Base-by-base conservation (phyloP, 1,284 basidiomycete genomes). In the Agroathelia rolfsii region DNA sequence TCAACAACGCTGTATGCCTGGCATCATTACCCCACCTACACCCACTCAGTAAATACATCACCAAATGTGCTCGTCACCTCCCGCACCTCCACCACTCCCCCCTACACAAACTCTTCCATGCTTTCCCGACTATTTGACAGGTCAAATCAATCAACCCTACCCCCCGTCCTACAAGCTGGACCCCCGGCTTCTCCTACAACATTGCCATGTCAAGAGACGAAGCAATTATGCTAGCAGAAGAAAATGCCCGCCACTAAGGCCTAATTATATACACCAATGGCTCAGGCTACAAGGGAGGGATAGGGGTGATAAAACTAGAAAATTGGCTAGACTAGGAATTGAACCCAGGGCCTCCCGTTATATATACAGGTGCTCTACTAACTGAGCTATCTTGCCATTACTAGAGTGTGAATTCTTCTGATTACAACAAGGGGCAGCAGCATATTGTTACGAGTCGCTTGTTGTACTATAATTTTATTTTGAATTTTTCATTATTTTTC, bases 181-280 rank as follows among this genome's bases (percentile, higher is more conserved):
- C 4, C 7, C 30, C 30, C n/a, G 22, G 7, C 2, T 10, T 44
- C 23, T 28, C 18, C 0, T 27, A 15, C 3, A 6, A 20, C 3
- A 38, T 43, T 6, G 30, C 21, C 5, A 14, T 18, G 12, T 19
- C 26, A 1, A 30, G 31, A 11, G 43, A 41, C 9, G 28, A 5
- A 1, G 43, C 44, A 5, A 28, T 39, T 8, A 24, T 15, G n/a
- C 34, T n/a, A n/a, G n/a, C n/a, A n/a, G n/a, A n/a, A n/a, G n/a
- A n/a, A n/a, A n/a, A n/a, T n/a, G n/a, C 6, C 27, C 28, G 21
- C 24, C n/a, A n/a, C n/a, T n/a, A n/a, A 25, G 15, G 14, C 24
- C 9, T 19, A 9, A 8, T 17, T 12, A 27, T 48, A 3, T 48
- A 41, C 35, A 34, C 36, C 1, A 46, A 49, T 14, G 38, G 47